These are phyloP conservation scores for Phycomyces nitens DNA, from an alignment of 192 early-diverging fungal species.

Conservation along the genomic window DNA sequence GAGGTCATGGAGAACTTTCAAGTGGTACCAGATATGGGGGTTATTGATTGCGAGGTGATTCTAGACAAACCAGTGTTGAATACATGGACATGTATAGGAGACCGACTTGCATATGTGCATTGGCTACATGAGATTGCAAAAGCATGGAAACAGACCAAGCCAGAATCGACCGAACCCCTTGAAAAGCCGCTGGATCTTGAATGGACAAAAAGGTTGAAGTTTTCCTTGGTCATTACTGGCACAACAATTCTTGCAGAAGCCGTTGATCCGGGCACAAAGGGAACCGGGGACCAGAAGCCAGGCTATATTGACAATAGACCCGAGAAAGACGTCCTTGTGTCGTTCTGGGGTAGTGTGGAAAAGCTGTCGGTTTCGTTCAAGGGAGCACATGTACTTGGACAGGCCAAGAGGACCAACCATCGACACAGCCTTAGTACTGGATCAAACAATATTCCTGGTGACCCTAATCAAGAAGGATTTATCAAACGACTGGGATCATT, in stretches of 20 bases:
- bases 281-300: background rate
- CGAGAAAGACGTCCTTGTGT: constrained; percentile 7
- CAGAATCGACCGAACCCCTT: background rate
- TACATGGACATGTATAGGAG: background rate
- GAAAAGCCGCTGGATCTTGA: background rate
- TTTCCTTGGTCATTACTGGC: constrained; percentile 2
- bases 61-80: constrained; percentile 6
- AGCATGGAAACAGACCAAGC: background rate
- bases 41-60: background rate
- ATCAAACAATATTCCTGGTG: background rate
- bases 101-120: background rate
- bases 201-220: background rate
- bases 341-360: constrained; percentile 9
- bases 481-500: background rate
- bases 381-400: constrained; percentile 8
- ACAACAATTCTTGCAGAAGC: constrained; percentile 8
- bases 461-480: background rate
- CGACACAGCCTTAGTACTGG: background rate
- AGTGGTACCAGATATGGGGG: background rate
- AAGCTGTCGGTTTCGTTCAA: constrained; percentile 17
- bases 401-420: background rate
- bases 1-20: too few species aligned
- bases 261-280: constrained; percentile 10
- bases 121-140: background rate
- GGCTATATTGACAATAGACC: constrained; percentile 37